phyloP scores from a whole-genome alignment of 208 protist species.

The Trypanosoma lewisi region DNA sequence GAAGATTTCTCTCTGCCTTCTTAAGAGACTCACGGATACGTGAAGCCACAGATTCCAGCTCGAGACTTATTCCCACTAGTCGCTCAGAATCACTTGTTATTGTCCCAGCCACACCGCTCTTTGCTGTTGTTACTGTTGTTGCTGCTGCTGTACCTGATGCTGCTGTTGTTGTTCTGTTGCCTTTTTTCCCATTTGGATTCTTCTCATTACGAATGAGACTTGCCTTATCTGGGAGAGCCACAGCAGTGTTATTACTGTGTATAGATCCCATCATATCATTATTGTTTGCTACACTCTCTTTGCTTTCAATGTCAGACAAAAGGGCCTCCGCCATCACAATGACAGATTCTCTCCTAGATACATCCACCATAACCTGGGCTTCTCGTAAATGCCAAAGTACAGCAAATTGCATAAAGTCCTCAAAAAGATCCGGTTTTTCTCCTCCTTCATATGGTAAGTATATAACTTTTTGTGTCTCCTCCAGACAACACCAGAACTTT shows the following conservation, averaged over 20 bases:
- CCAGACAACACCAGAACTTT: conserved; percentile 29
- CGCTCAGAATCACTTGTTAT: conserved; percentile 15
- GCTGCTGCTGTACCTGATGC: not conserved
- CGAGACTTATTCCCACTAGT: conserved; percentile 28
- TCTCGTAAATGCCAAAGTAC: conserved; percentile 42
- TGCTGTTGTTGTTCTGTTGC: not conserved
- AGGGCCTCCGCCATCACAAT: conserved; percentile 39
- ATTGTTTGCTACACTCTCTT: conserved; percentile 6
- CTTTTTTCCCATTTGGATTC: too few relatives aligned
- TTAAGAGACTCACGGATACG: conserved; percentile 29
- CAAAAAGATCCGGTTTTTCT: conserved; percentile 28
- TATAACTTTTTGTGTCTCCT: conserved; percentile 33
- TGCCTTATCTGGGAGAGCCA: not conserved
- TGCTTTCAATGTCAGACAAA: conserved; percentile 25
- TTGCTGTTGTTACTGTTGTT: not conserved
- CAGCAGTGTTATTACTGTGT: not conserved
- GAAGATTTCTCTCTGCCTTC: conserved; percentile 7
- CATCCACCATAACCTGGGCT: conserved; percentile 41
- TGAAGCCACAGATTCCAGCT: conserved; percentile 33
- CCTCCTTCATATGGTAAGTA: conserved; percentile 22
- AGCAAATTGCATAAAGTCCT: conserved; percentile 54
- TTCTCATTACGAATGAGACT: not conserved
- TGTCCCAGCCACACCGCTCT: not conserved
- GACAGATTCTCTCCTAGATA: conserved; percentile 39
- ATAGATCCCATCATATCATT: not conserved